These are phyloP conservation scores for Coemansia sp. DNA, from an alignment of 192 early-diverging fungal species.

Conservation along the genomic window DNA sequence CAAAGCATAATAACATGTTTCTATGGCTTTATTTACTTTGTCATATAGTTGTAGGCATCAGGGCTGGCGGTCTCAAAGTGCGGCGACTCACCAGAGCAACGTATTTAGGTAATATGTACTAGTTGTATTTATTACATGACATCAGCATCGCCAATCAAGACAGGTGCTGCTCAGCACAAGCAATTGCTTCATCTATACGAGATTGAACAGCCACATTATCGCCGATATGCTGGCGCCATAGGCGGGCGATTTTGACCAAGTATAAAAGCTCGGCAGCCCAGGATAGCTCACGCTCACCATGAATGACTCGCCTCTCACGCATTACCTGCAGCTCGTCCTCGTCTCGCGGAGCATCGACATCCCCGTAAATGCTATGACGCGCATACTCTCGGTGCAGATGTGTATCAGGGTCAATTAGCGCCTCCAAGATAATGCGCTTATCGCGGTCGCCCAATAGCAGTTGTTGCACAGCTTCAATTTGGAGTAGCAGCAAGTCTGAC, in stretches of 20 bases:
- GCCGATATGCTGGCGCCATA: constrained; percentile 16
- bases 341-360: constrained; percentile 4
- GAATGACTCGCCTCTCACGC: constrained; percentile 31
- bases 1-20: too few relatives aligned
- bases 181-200: neutral
- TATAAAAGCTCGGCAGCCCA: constrained; percentile 31
- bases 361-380: neutral
- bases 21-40: neutral
- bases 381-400: constrained; percentile 10
- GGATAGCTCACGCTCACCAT: constrained; percentile 38
- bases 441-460: constrained; percentile 30
- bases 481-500: constrained; percentile 23
- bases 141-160: neutral
- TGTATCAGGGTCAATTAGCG: constrained; percentile 17
- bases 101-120: neutral
- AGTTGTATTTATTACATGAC: neutral
- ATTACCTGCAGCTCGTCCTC: constrained; percentile 33
- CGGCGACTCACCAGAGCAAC: neutral
- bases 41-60: neutral
- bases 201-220: neutral
- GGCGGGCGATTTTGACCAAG: constrained; percentile 20
- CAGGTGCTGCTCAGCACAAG: neutral
- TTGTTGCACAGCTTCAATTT: constrained; percentile 17
- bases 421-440: constrained; percentile 34
- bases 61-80: neutral